Evolutionary conservation across 106 monocot genomes (phyloP).

Genomic region (Ottelia alismoides): DNA sequence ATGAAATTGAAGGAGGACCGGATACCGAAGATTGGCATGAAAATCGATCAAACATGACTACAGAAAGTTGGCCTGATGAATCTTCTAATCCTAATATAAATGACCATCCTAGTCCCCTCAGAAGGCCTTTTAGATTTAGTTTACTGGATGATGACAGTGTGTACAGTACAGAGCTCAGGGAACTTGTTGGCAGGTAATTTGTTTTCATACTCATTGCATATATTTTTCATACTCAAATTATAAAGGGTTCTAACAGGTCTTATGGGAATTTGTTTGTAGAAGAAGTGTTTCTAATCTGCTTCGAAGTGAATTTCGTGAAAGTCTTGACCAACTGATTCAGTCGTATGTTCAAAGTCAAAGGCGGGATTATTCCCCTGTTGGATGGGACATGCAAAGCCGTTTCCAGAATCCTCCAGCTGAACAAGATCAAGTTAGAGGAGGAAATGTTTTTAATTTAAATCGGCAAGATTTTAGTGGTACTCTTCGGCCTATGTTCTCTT

Average conservation of each 20-base stretch:
- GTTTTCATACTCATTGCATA: too few relatives aligned
- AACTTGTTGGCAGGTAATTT: conserved; percentile 83
- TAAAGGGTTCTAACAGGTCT: too few relatives aligned
- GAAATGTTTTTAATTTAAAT: conserved; percentile 23
- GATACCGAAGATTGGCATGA: conserved; percentile 57
- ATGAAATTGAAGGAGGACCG: conserved; percentile 28
- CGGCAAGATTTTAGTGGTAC: conserved; percentile 24
- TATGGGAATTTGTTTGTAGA: conserved; percentile 36
- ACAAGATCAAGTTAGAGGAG: conserved; percentile 25
- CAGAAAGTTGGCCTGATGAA: conserved; percentile 42
- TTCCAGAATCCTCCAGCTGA: conserved; percentile 13
- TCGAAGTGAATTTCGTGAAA: conserved; percentile 78
- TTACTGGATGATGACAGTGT: conserved; percentile 77
- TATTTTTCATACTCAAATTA: too few relatives aligned
- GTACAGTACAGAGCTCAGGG: conserved; percentile 77
- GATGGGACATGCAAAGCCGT: conserved; percentile 43
- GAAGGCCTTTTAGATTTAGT: conserved; percentile 46
- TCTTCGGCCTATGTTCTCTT: conserved; percentile 25
- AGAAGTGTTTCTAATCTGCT: conserved; percentile 96
- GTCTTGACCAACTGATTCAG: conserved; percentile 75
- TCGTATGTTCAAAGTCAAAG: conserved; percentile 79
- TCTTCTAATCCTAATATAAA: conserved; percentile 27
- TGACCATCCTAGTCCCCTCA: conserved; percentile 18
- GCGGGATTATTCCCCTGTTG: conserved; percentile 36
- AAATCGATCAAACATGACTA: conserved; percentile 32